These are phyloP conservation scores for Orobanche coerulescens DNA, from an alignment of 257 asterid genomes.

Conservation along the genomic window DNA sequence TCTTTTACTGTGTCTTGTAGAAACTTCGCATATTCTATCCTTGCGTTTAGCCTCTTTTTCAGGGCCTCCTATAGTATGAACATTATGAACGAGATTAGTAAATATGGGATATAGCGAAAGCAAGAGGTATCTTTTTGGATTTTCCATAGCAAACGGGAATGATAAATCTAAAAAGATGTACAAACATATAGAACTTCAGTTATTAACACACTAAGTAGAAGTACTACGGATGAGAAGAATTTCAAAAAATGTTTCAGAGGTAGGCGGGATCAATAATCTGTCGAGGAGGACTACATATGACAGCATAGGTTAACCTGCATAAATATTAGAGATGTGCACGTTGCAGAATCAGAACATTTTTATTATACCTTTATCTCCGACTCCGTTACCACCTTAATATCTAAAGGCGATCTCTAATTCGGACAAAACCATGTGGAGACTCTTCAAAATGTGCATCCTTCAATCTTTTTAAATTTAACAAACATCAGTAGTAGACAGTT, in stretches of 20 bases:
- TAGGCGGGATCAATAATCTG: slow-evolving; percentile 4
- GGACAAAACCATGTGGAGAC: not conserved
- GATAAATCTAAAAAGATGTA: slow-evolving; percentile 2
- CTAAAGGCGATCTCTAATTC: not conserved
- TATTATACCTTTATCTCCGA: not conserved
- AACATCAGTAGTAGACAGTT: not conserved
- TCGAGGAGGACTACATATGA: not conserved
- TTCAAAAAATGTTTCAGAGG: not conserved
- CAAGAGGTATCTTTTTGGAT: slow-evolving; percentile 2
- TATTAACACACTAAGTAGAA: not conserved
- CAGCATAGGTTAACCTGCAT: not conserved
- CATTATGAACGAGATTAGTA: slow-evolving; percentile 16
- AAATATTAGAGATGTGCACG: not conserved
- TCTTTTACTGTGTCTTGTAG: slow-evolving; percentile 95
- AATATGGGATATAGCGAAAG: slow-evolving; percentile 3
- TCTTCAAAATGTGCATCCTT: not conserved
- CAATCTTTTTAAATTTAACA: not conserved
- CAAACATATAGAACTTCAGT: not conserved
- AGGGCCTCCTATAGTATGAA: slow-evolving; percentile 59
- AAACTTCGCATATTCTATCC: slow-evolving; percentile 93
- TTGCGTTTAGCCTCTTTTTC: slow-evolving; percentile 70
- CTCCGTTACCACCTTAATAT: slow-evolving; percentile 2
- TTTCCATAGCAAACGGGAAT: slow-evolving; percentile 1
- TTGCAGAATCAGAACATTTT: slow-evolving; percentile 4
- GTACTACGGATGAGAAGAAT: not conserved